Evolutionary conservation across 2,329 filamentous ascomycete species (phyloP), one percentile per base, ranked within the genome.

Genomic region (Zymoseptoria passerinii): DNA sequence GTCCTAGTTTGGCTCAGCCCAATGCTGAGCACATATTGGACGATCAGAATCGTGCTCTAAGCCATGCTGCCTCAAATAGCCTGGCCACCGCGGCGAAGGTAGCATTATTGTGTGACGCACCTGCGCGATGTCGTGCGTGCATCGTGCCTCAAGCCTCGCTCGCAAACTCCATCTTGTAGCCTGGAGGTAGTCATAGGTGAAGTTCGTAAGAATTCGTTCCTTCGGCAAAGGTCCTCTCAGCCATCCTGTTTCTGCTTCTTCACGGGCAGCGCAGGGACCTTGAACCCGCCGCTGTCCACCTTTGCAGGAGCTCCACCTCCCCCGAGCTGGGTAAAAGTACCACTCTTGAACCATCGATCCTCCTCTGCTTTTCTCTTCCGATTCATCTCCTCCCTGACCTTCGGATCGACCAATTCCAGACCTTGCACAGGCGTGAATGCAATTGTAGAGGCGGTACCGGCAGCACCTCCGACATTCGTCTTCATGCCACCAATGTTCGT

Each of bases 401-500:
- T 96, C 20, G 94, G 94, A 72, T 97, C 92, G 6, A 97, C 92
- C 10, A 99, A 82, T 77, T 99, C 92, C 48, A 99, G 80, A 1
- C 94, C 94, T 71, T 97, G 94, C 16, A 95, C 90, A 1, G 92
- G 91, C 2, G 92, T 96, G 70, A 99, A 99, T 0, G 92, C 89
- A 66, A 99, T 83, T 53, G 87, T 91, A 66, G 89, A 95, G 8
- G 67, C 80, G 27, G 77, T 83, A 18, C 81, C 79, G 52, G 83
- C 83, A 56, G 87, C 76, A 2, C 83, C 84, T 54, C 83, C 84
- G 16, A 67, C 57, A 28, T 66, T 52, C 10, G 59, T 63, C 44
- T 53, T 58, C 28, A 64, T 58, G 2, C 65, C 66, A 28, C 63
- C 61, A 23, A 63, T 58, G 18, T 65, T 66, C 19, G 67, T 70